phyloP scores from a whole-genome alignment of 371 early-diverging fungal genomes.

The Saksenaea oblongispora region DNA sequence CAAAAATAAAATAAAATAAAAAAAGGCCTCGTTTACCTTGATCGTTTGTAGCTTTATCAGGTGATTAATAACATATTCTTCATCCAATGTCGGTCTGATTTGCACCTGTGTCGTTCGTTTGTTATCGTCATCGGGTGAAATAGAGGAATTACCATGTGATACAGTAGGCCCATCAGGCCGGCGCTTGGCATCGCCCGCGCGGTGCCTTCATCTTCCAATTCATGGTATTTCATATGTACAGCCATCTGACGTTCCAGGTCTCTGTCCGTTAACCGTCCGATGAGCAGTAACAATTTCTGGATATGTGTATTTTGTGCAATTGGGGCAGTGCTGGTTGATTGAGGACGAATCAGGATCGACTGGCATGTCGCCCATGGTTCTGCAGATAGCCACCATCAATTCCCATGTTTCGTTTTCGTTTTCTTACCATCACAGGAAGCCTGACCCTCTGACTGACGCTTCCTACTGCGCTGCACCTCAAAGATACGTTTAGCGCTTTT shows the following conservation, averaged over 20 bases:
- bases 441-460: constrained; percentile 11
- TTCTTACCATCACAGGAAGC: constrained; percentile 2
- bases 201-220: constrained; percentile 56
- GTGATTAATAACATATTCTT: constrained; percentile 42
- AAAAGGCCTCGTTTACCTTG: constrained; percentile 26
- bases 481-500: constrained; percentile 38
- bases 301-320: constrained; percentile 32
- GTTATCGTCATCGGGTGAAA: neutral
- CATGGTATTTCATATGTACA: constrained; percentile 54
- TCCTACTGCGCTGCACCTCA: constrained; percentile 32
- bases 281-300: constrained; percentile 31
- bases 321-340: constrained; percentile 4
- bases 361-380: constrained; percentile 36
- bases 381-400: neutral
- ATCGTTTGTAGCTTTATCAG: constrained; percentile 45
- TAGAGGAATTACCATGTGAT: constrained; percentile 39
- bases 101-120: constrained; percentile 24
- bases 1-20: too few species aligned
- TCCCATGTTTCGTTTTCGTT: neutral
- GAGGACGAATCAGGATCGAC: constrained; percentile 10
- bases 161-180: constrained; percentile 47
- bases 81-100: constrained; percentile 41
- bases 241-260: constrained; percentile 43
- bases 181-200: constrained; percentile 58
- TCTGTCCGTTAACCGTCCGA: constrained; percentile 44